Base-by-base conservation (phyloP, 176 grass and related monocot species). In the Aegilops sharonensis region DNA sequence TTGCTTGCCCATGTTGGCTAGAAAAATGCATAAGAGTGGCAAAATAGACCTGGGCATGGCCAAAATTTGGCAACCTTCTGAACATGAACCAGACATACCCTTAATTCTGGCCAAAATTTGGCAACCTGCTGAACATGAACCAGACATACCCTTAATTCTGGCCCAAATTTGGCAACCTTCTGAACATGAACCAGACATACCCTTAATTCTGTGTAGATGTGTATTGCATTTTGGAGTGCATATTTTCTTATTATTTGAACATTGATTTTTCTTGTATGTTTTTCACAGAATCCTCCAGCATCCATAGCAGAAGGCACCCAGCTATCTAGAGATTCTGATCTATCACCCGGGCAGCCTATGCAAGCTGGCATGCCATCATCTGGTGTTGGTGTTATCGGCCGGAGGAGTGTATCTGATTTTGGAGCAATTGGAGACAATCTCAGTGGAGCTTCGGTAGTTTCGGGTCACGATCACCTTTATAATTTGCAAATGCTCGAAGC, bases 401-500 rank as follows among this genome's bases (percentile, higher is more conserved):
- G 97, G 77, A 96, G 97, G 89, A 99, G 97, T 89, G 83, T 86
- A 62, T 78, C 91, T 79, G 95, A 98, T 80, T 88, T 98, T 83
- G 93, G 95, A 83, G 80, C 92, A 54, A 92, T 94, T 45, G 97
- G 94, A 34, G 94, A 99, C 87, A 97, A 91, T 85, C 81, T 98
- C 61, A 92, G 86, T 45, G 91, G 84, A 48, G 52, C 81, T 71
- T 75, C 75, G 36, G 88, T 81, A 68, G 86, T 36, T 85, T 94
- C 91, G 81, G 78, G 76, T 61, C 94, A 94, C 5, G 94, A 99
- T 89, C 90, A 87, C n/a, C 68, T 88, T 76, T 91, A 99, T 83
- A 95, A 91, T 88, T 27, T 99, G 72, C 94, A 99, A 90, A 89
- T 99, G 84, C 94, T 99, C 18, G 94, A 99, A 91, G 85, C 97